Evolutionary conservation across 2,329 filamentous ascomycete genomes (phyloP).

Genomic region (Fusarium concolor): DNA sequence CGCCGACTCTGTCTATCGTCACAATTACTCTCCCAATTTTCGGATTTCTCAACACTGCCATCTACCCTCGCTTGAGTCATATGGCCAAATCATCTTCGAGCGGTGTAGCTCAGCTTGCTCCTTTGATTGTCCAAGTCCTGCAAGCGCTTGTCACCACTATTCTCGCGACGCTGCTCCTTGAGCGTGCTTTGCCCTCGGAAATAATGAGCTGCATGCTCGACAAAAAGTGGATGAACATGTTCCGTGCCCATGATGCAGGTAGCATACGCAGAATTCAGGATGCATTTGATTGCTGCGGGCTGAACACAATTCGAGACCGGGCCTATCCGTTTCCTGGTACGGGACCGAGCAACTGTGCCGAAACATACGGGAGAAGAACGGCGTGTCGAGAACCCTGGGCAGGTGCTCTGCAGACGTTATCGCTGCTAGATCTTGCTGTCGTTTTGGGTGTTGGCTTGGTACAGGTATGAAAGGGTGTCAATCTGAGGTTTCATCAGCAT

Average conservation of each 20-base stretch:
- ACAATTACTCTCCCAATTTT: conserved; percentile 56
- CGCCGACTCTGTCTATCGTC: conserved; percentile 51
- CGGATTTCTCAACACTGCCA: conserved; percentile 52
- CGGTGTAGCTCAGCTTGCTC: conserved; percentile 43
- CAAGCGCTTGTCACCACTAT: conserved; percentile 58
- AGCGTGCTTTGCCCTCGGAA: conserved; percentile 50
- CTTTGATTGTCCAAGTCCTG: conserved; percentile 54
- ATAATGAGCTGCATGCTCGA: conserved; percentile 65
- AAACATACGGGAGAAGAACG: conserved; percentile 57
- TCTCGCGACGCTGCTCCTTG: conserved; percentile 58
- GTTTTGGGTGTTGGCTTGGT: conserved; percentile 64
- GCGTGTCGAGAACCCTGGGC: conserved; percentile 69
- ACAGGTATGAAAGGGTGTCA: conserved; percentile 59
- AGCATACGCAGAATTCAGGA: conserved; percentile 73
- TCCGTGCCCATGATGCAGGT: conserved; percentile 59
- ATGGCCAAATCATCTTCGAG: conserved; percentile 38
- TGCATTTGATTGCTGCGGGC: conserved; percentile 73
- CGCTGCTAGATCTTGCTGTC: conserved; percentile 66
- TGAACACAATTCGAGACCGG: conserved; percentile 67
- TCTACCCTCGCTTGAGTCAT: conserved; percentile 50
- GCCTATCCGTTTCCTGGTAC: conserved; percentile 69
- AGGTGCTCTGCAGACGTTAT: conserved; percentile 63
- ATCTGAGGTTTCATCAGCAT: background rate
- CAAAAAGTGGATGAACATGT: conserved; percentile 67
- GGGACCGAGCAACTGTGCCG: conserved; percentile 55